Percentiles rank a stretch among this genome's conserved stretches.
Conservation (phyloP, 768 basidiomycete species). For the Suillus paluster region DNA sequence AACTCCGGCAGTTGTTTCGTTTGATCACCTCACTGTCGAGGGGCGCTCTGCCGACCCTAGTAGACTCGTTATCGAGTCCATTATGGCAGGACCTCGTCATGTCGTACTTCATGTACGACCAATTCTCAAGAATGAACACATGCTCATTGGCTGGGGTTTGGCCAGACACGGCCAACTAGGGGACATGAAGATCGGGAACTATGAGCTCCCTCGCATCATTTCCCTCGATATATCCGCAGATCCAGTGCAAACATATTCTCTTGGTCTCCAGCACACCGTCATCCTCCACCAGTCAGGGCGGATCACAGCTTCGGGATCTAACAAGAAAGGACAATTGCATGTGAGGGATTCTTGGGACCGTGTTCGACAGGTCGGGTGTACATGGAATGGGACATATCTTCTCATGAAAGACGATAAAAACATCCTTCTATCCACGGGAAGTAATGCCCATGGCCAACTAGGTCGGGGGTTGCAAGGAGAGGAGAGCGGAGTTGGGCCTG, state of each 20-base stretch:
- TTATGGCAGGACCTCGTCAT: slow-evolving; percentile 76
- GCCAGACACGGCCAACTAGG: slow-evolving; percentile 88
- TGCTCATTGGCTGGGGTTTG: slow-evolving; percentile 81
- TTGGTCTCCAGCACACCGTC: slow-evolving; percentile 61
- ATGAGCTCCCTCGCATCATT: slow-evolving; percentile 38
- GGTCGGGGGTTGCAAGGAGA: slow-evolving; percentile 41
- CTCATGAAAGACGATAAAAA: slow-evolving; percentile 26
- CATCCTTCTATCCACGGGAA: slow-evolving; percentile 55
- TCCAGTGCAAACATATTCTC: slow-evolving; percentile 37
- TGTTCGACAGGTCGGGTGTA: slow-evolving; percentile 53
- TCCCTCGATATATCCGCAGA: slow-evolving; percentile 32
- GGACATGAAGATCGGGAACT: slow-evolving; percentile 15
- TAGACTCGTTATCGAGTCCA: slow-evolving; percentile 40
- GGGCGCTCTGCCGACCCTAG: slow-evolving; percentile 20
- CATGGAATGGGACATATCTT: slow-evolving; percentile 82
- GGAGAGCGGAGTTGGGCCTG: slow-evolving; percentile 3
- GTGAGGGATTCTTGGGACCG: slow-evolving; percentile 33
- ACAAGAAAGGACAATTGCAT: slow-evolving; percentile 69
- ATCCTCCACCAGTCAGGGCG: slow-evolving; percentile 49
- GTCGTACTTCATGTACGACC: slow-evolving; percentile 53
- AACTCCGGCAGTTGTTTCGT: slow-evolving; percentile 16
- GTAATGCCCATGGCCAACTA: slow-evolving; percentile 65
- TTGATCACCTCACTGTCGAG: slow-evolving; percentile 24
- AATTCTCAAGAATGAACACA: slow-evolving; percentile 26
- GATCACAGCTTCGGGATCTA: slow-evolving; percentile 64